Base-by-base conservation (phyloP, 2,329 filamentous ascomycete genomes). In the Penicillium crustosum region DNA sequence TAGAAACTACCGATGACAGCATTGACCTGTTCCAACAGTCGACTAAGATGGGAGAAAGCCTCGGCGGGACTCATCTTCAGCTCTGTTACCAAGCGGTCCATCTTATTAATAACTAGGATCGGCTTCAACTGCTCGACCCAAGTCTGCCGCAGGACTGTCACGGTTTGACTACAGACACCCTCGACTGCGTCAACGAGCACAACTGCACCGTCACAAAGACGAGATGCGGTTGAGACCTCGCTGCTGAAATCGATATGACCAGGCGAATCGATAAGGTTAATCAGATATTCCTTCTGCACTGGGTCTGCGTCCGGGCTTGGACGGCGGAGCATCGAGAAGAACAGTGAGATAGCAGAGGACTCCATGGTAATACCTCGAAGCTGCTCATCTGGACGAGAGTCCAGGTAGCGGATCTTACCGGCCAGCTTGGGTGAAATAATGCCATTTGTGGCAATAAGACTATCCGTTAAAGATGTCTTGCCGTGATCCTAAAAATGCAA, bases 341-440 rank as follows among this genome's bases (percentile, higher is more conserved):
- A 95, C 35, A 99, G 82, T 0, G 94, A 97, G 63, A 99, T 99
- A 61, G 94, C 94, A 6, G 93, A 97, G 0, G 94, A 97, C 75
- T 99, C 94, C 94, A 99, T 99, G n/a, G 94, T 99, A 71, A 99
- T 99, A 56, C 94, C 94, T 64, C 94, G 89, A 17, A 90, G 84
- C 77, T 99, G 94, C 75, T 99, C 94, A 76, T 99, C 94, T 1
- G 93, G 93, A 43, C 94, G 84, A 23, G 94, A 97, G 78, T 99
- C 94, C 58, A 99, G 86, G 71, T 97, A 99, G 65, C 94, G 89
- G 76, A 99, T 95, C 82, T 97, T 97, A 75, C 94, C 94, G 56
- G 94, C 94, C 70, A 97, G 83, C 74, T 97, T 97, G 55, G 93
- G 91, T 31, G 94, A 97, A 71, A 99, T 99, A 79, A 99, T 97